Base-by-base conservation (phyloP, 2,329 filamentous ascomycete species). In the Lecanicillium sp. region DNA sequence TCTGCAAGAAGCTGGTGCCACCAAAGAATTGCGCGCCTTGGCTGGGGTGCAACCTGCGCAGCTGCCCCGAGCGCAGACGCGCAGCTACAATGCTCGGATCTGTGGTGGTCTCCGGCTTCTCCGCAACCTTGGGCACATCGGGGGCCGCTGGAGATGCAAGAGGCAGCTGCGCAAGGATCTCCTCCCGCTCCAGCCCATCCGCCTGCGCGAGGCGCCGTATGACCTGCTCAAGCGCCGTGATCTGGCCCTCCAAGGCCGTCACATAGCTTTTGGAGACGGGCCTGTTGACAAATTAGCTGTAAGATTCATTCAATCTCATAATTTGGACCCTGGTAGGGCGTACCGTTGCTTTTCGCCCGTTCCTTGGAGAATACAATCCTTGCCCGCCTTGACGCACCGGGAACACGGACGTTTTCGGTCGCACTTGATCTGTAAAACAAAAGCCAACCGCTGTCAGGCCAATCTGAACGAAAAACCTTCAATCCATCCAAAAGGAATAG, bases 321-420 rank as follows among this genome's bases (percentile, higher is more conserved):
- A 14, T 33, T 10, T 17, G 22, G 17, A 4, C 8, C 2, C 12
- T 25, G 38, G 9, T 4, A 15, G 9, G 34, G 33, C 25, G 4
- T 48, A 65, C 61, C 65, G 55, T 45, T 65, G 60, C 47, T 65
- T 67, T 46, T 67, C 64, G 5, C 64, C 63, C 5, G 55, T 60
- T 14, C 62, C 61, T 25, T 55, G 59, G 17, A 61, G 53, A n/a
- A 58, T 53, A 44, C 64, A 68, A 32, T 65, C 58, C 8, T 56
- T 59, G 15, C 57, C 56, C 6, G 61, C 60, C 46, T 65, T 62
- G 47, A 56, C 49, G 46, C 72, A 76, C 43, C 65, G 66, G 22
- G 62, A 64, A 47, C 72, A 76, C 11, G 72, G 72, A 12, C 62
- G 54, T 33, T 62, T 62, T 4, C 71, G 65, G 49, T 74, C 66